Evolutionary conservation across 805 yeast species (phyloP).

Genomic region (Ogataea paraovalis): DNA sequence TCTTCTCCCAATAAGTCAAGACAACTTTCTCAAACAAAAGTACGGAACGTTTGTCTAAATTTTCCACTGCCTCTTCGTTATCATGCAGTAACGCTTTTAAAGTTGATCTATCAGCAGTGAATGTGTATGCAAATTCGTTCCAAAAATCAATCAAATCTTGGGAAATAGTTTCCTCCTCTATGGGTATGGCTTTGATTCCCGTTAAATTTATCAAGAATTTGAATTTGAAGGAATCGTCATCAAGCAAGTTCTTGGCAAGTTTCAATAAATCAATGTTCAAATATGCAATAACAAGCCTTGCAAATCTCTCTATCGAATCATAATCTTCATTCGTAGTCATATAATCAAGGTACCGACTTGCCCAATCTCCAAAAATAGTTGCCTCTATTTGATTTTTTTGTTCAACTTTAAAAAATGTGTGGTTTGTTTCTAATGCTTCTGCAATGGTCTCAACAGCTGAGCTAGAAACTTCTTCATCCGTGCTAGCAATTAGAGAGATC

Average conservation of each 20-base stretch:
- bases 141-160: constrained; percentile 60
- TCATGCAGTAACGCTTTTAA: constrained; percentile 30
- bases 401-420: constrained; percentile 34
- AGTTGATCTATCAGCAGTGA: constrained; percentile 45
- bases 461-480: constrained; percentile 10
- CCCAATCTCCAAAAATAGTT: constrained; percentile 45
- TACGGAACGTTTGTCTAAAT: constrained; percentile 30
- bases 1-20: constrained; percentile 64
- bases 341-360: constrained; percentile 34
- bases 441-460: constrained; percentile 29
- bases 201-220: constrained; percentile 51
- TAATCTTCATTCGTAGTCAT: constrained; percentile 30
- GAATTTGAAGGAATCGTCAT: constrained; percentile 38
- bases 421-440: constrained; percentile 35
- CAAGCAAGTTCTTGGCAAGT: constrained; percentile 37
- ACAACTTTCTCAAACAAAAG: constrained; percentile 50
- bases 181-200: constrained; percentile 52
- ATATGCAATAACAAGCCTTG: constrained; percentile 42
- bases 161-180: constrained; percentile 55
- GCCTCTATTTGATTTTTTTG: constrained; percentile 30
- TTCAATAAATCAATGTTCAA: constrained; percentile 44
- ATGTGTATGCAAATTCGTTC: constrained; percentile 60
- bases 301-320: constrained; percentile 39
- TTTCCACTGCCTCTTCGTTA: constrained; percentile 27
- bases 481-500: constrained; percentile 13